Evolutionary conservation across 257 asterid species (phyloP).

Genomic region (Nicotiana tabacum): DNA sequence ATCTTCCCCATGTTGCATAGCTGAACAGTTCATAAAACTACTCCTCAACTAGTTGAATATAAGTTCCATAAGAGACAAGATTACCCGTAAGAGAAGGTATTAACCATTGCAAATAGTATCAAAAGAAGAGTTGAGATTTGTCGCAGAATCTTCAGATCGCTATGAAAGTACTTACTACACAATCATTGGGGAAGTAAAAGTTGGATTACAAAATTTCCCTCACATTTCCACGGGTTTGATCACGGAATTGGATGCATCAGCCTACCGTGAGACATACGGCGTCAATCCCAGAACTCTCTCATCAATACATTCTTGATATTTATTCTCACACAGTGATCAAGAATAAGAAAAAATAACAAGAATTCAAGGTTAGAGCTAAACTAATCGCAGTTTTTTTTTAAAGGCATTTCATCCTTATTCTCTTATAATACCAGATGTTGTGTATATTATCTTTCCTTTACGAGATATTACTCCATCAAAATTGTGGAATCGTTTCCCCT

Average conservation of each 20-base stretch:
- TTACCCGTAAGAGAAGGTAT: no score
- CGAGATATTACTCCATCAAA: slow-evolving; percentile 1
- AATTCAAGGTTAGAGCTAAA: not conserved
- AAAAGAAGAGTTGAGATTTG: no score
- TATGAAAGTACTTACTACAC: no score
- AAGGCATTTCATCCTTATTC: not conserved
- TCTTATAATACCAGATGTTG: not conserved
- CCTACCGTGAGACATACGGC: not conserved
- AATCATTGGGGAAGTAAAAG: not conserved
- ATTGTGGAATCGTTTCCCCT: not conserved
- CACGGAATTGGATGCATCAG: not conserved
- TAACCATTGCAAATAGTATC: no score
- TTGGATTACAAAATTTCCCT: not conserved
- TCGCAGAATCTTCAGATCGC: not conserved
- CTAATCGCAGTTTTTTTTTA: not conserved
- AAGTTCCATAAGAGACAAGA: no score
- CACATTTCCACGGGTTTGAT: not conserved
- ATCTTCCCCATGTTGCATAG: no score
- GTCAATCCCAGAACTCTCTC: not conserved
- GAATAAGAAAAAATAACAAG: not conserved
- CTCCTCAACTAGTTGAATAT: no score
- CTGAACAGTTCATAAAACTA: no score
- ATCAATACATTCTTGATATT: slow-evolving; percentile 7
- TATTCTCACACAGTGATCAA: not conserved
- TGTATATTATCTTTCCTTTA: not conserved